These are phyloP conservation scores for Asterionellopsis glacialis DNA, from an alignment of 108 stramenopile species.

Conservation along the genomic window DNA sequence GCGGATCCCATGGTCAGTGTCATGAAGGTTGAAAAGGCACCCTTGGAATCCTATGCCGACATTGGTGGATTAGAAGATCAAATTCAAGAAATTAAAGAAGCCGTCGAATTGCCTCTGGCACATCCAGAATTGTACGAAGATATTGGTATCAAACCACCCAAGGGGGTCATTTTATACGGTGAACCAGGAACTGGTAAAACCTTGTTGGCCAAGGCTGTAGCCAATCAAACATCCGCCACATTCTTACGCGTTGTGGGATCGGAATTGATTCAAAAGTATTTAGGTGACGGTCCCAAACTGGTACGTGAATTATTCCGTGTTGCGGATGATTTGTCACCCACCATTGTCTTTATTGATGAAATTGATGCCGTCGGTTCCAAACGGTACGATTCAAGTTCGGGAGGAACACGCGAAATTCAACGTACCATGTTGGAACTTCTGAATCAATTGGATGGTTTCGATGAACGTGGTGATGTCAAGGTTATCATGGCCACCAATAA, in stretches of 20 bases:
- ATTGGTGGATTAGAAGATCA: slow-evolving; percentile 98
- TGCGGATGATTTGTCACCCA: slow-evolving; percentile 92
- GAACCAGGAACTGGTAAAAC: slow-evolving; percentile 82
- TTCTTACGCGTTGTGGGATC: slow-evolving; percentile 96
- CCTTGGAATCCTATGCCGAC: slow-evolving; percentile 97
- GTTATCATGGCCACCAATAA: slow-evolving; percentile 99
- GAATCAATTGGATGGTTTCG: slow-evolving; percentile 99
- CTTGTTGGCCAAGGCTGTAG: slow-evolving; percentile 84
- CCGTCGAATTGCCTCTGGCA: slow-evolving; percentile 98
- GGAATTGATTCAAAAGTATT: slow-evolving; percentile 99
- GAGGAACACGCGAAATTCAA: slow-evolving; percentile 97
- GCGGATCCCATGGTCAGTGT: slow-evolving; percentile 97
- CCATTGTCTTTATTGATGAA: slow-evolving; percentile 99
- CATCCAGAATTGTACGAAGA: slow-evolving; percentile 55
- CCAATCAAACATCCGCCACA: slow-evolving; percentile 98
- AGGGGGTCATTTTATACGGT: slow-evolving; percentile 51
- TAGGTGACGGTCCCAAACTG: slow-evolving; percentile 98
- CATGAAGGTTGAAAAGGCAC: slow-evolving; percentile 99
- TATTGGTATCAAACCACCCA: slow-evolving; percentile 67
- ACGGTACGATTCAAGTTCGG: slow-evolving; percentile 93
- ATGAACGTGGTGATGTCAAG: slow-evolving; percentile 97
- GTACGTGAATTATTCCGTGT: slow-evolving; percentile 98
- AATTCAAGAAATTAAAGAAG: slow-evolving; percentile 99
- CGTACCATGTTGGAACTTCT: slow-evolving; percentile 99
- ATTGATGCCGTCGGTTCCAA: slow-evolving; percentile 98